Percentiles rank a stretch among this genome's conserved stretches.
Conservation (phyloP, 1,284 basidiomycete species). For the Ustilago lituana region DNA sequence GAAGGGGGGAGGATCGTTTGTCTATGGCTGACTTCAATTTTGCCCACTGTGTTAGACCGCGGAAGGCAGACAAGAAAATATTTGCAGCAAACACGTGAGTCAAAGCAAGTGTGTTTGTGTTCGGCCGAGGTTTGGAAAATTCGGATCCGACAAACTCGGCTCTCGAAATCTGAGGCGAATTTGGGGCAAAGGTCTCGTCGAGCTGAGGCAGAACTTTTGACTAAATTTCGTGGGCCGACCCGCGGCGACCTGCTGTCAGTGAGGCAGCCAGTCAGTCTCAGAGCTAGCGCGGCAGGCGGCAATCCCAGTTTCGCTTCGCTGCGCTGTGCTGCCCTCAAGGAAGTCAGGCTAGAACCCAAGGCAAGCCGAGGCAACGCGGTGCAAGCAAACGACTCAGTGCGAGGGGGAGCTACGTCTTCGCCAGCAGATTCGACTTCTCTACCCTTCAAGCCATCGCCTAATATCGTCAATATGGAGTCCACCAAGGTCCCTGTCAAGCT, state of each 20-base stretch:
- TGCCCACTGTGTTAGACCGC: too few relatives aligned
- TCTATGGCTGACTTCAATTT: too few relatives aligned
- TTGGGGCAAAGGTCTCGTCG: too few relatives aligned
- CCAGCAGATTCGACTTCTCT: slow-evolving; percentile 15
- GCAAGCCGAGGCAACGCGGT: too few relatives aligned
- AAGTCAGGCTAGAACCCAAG: too few relatives aligned
- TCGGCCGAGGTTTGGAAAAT: slow-evolving; percentile 1
- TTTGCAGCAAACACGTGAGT: too few relatives aligned
- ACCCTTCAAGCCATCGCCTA: slow-evolving; percentile 42
- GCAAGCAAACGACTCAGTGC: not conserved
- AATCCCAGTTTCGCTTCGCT: too few relatives aligned
- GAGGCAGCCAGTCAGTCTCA: not conserved
- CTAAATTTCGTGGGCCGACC: too few relatives aligned
- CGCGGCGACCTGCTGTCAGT: not conserved
- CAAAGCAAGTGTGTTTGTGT: not conserved
- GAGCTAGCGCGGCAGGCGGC: too few relatives aligned
- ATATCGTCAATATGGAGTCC: slow-evolving; percentile 55
- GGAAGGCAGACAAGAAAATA: not conserved
- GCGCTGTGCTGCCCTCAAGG: too few relatives aligned
- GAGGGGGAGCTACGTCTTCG: slow-evolving; percentile 10
- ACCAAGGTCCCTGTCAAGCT: slow-evolving; percentile 56
- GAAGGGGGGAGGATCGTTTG: too few relatives aligned
- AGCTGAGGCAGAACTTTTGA: too few relatives aligned
- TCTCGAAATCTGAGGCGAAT: not conserved
- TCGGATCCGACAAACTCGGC: slow-evolving; percentile 10